Percentiles rank a stretch among this genome's conserved stretches.
These are phyloP conservation scores for Gilbertella persicaria DNA, from an alignment of 371 early-diverging fungal species.

Conservation along the genomic window DNA sequence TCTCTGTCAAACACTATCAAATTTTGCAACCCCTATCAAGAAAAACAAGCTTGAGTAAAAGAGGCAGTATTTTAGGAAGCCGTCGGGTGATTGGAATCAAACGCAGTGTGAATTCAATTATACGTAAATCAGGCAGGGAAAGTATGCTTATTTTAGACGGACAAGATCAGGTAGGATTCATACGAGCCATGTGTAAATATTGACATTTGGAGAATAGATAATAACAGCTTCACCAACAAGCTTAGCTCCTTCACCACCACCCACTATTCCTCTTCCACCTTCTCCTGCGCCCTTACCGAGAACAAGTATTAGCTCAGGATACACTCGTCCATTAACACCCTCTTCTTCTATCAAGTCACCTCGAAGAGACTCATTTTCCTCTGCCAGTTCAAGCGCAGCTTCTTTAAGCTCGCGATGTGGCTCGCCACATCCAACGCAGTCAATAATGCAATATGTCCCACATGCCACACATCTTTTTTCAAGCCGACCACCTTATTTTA, in stretches of 20 bases:
- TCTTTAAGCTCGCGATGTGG: slow-evolving; percentile 18
- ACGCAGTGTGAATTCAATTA: slow-evolving; percentile 28
- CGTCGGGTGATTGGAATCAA: slow-evolving; percentile 28
- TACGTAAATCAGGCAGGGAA: slow-evolving; percentile 30
- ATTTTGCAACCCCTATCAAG: slow-evolving; percentile 55
- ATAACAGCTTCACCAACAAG: neutral
- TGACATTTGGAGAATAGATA: no score
- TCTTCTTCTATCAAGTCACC: slow-evolving; percentile 15
- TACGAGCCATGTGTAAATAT: no score
- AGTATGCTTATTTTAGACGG: slow-evolving; percentile 16
- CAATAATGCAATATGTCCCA: slow-evolving; percentile 23
- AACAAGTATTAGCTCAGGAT: slow-evolving; percentile 16
- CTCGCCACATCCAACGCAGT: slow-evolving; percentile 12
- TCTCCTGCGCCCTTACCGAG: slow-evolving; percentile 1
- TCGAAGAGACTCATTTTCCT: slow-evolving; percentile 28
- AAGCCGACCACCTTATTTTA: slow-evolving; percentile 47
- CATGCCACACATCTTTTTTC: slow-evolving; percentile 29
- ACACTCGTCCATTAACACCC: slow-evolving; percentile 11
- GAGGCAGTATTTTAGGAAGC: slow-evolving; percentile 34
- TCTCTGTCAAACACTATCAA: slow-evolving; percentile 60
- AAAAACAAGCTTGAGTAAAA: slow-evolving; percentile 11
- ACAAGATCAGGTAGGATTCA: slow-evolving; percentile 1
- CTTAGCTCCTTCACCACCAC: no score
- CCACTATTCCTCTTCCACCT: no score
- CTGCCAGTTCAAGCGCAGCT: slow-evolving; percentile 16